A percentile compares a stretch with the other conserved stretches of the same genome.
These are phyloP conservation scores for Paecilomyces niveus DNA, from an alignment of 2,329 filamentous ascomycete genomes.

Conservation along the genomic window DNA sequence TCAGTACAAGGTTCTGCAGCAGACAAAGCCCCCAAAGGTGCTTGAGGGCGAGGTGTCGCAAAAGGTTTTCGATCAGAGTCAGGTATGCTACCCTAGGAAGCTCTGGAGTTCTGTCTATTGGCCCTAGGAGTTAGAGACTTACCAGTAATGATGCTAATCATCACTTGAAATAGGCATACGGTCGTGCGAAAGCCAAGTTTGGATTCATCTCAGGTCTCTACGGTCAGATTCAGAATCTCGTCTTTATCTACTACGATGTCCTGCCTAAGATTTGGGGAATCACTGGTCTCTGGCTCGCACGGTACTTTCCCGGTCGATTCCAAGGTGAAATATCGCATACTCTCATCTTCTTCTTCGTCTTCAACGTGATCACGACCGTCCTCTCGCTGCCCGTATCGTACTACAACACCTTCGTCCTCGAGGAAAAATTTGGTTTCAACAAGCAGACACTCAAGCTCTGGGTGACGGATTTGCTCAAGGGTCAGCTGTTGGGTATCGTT, in stretches of 20 bases:
- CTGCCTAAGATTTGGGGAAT: constrained; percentile 85
- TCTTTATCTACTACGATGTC: constrained; percentile 82
- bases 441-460: constrained; percentile 91
- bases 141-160: background rate
- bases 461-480: constrained; percentile 85
- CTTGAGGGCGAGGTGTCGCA: constrained; percentile 81
- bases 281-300: constrained; percentile 66
- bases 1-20: constrained; percentile 81
- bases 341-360: constrained; percentile 82
- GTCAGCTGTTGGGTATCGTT: constrained; percentile 70
- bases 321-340: constrained; percentile 90
- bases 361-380: constrained; percentile 73
- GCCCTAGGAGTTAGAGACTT: background rate
- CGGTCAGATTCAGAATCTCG: constrained; percentile 79
- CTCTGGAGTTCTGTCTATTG: background rate
- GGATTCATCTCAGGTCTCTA: constrained; percentile 73
- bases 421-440: constrained; percentile 98
- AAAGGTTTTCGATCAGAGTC: constrained; percentile 88
- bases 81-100: constrained; percentile 42
- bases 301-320: constrained; percentile 69
- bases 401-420: constrained; percentile 92
- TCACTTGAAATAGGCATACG: constrained; percentile 59
- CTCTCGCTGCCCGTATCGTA: constrained; percentile 74
- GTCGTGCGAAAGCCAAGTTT: constrained; percentile 91
- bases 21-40: constrained; percentile 74